Base-by-base conservation (phyloP, 768 basidiomycete genomes). In the Boletus rufocinnamomeus region DNA sequence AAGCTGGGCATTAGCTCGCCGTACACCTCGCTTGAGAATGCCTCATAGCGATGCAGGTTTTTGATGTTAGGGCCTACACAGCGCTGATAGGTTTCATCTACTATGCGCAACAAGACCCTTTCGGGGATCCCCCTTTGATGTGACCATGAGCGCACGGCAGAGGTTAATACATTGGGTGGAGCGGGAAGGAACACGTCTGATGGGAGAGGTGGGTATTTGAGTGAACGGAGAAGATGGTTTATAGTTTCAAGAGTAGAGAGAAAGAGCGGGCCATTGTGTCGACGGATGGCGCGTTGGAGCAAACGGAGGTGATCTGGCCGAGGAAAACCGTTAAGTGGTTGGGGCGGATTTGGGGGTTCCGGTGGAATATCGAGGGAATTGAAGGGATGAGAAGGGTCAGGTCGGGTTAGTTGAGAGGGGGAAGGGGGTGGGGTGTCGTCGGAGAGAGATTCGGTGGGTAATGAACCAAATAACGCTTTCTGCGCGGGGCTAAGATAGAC, bases 41-140 rank as follows among this genome's bases (percentile, higher is more conserved):
- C 85, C 66, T 85, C 83, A 71, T 98, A 95, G 63, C 87, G 84
- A 67, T 82, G 87, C 54, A 98, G 80, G 56, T 81, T 82, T 52
- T 84, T 83, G n/a, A 95, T 84, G 65, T 91, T 85, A 0, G 97
- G 97, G 6, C 95, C 95, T 1, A 98, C 95, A 19, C 86, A 85
- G 28, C 97, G 85, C 68, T 98, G 93, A 67, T 99, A 98, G 38
- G 88, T 91, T 77, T 98, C 94, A 45, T 95, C 93, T 52, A 91
- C 80, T 49, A 96, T 82, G 43, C 88, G 86, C 76, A 86, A 80
- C 57, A 89, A 77, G 2, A 95, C 82, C 35, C 82, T 79, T 48
- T 84, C 77, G 0, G 86, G 89, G 28, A 95, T 69, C 4, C 84
- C 85, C 1, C 66, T 75, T 21, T 63, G 44, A 28, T 56, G 38